Conservation (phyloP, 2,329 filamentous ascomycete species). For the Cylindrodendrum hubeiense region DNA sequence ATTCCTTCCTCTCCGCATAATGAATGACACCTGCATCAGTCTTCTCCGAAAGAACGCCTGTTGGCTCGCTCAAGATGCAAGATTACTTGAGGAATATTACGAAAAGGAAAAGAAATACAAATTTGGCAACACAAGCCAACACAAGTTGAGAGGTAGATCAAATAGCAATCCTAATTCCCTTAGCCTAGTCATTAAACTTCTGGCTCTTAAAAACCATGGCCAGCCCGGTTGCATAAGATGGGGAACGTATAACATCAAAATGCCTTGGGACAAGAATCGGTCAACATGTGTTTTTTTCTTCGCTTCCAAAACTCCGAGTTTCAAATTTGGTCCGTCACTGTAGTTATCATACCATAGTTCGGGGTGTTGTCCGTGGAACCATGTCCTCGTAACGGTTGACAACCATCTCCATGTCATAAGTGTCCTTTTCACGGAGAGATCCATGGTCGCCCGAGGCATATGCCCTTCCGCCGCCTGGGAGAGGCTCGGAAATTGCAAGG, state of each 20-base stretch:
- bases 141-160: neutral
- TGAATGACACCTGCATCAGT: neutral
- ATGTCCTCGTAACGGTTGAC: slow-evolving; percentile 70
- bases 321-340: slow-evolving; percentile 8
- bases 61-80: neutral
- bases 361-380: slow-evolving; percentile 64
- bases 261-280: slow-evolving; percentile 12
- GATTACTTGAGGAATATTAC: neutral
- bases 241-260: slow-evolving; percentile 12
- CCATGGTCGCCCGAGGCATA: slow-evolving; percentile 52
- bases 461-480: slow-evolving; percentile 58
- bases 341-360: slow-evolving; percentile 54
- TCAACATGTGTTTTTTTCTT: slow-evolving; percentile 14
- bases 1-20: neutral
- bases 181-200: neutral
- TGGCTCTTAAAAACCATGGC: slow-evolving; percentile 13
- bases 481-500: slow-evolving; percentile 64
- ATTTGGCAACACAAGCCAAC: neutral
- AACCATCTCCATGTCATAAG: slow-evolving; percentile 62
- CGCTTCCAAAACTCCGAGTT: slow-evolving; percentile 19
- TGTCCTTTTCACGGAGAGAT: slow-evolving; percentile 53
- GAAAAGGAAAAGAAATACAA: neutral
- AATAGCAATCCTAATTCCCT: neutral
- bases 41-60: neutral
- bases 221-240: slow-evolving; percentile 15